Conservation (phyloP, 306 rosid species). For the Acacia crassicarpa region DNA sequence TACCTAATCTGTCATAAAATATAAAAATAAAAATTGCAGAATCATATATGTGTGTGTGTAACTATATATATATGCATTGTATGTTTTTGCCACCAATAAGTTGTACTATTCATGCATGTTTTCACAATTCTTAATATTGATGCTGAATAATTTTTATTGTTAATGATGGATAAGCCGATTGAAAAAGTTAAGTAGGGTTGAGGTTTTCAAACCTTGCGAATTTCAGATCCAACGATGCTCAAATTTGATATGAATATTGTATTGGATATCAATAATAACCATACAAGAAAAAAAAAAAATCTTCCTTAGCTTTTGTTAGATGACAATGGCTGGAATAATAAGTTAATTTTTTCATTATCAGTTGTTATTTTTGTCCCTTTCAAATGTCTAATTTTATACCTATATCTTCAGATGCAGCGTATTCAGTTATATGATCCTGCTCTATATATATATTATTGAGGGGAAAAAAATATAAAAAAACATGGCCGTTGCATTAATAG, state of each 20-base stretch:
- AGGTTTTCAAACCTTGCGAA: no score
- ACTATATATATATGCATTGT: no score
- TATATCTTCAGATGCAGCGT: constrained; percentile 37
- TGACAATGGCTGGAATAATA: neutral
- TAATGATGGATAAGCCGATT: no score
- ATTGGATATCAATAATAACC: no score
- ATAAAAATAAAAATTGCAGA: neutral
- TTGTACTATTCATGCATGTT: no score
- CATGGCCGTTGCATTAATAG: neutral
- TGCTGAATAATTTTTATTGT: no score
- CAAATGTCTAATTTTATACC: neutral
- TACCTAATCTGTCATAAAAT: neutral
- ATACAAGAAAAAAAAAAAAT: no score
- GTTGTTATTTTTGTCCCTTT: neutral
- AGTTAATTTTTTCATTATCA: neutral
- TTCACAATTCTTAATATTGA: no score
- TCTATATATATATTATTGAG: neutral
- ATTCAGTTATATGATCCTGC: neutral
- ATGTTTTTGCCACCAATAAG: no score
- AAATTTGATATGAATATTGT: no score
- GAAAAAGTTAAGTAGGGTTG: no score
- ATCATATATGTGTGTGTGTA: neutral
- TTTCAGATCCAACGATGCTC: no score
- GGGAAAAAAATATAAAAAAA: neutral
- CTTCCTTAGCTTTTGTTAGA: neutral